Percentiles rank a stretch among this genome's conserved stretches.
These are phyloP conservation scores for Cephalotrichum gorgonifer DNA, from an alignment of 2,329 filamentous ascomycete genomes.

Conservation along the genomic window DNA sequence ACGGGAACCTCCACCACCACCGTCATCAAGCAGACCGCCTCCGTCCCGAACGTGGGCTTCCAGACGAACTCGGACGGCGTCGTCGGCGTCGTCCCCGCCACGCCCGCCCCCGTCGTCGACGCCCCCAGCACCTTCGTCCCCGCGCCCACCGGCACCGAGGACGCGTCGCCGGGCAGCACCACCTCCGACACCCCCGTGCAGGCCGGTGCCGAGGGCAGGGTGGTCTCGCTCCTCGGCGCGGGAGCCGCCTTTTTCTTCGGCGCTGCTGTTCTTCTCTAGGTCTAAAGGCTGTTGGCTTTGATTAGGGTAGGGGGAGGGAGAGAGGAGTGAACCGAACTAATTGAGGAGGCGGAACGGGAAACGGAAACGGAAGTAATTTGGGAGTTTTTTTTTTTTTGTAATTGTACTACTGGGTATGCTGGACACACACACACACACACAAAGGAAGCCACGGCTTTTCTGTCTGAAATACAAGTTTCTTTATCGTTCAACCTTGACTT, in stretches of 20 bases:
- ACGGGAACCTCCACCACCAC: slow-evolving; percentile 33
- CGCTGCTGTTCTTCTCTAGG: not conserved
- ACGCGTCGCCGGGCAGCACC: not conserved
- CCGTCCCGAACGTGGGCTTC: slow-evolving; percentile 43
- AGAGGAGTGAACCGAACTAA: not conserved
- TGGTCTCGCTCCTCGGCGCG: slow-evolving; percentile 1
- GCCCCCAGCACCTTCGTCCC: slow-evolving; percentile 4
- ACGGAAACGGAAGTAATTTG: too few relatives aligned
- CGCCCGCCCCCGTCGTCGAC: slow-evolving; percentile 9
- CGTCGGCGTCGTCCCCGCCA: slow-evolving; percentile 8
- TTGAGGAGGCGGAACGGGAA: not conserved
- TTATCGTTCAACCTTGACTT: not conserved
- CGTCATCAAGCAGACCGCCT: slow-evolving; percentile 38
- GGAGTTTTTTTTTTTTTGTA: too few relatives aligned
- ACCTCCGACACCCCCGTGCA: not conserved
- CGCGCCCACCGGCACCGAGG: slow-evolving; percentile 1
- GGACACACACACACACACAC: too few relatives aligned
- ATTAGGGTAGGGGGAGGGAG: not conserved
- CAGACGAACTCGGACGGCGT: slow-evolving; percentile 18
- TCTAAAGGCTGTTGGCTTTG: not conserved
- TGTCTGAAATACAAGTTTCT: too few relatives aligned
- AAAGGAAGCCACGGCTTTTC: too few relatives aligned
- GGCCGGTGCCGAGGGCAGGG: not conserved
- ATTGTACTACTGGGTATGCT: not conserved
- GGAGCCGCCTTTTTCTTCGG: not conserved